Evolutionary conservation across 148 eudicot species (phyloP), one percentile per base, ranked within the genome.

Genomic region (Fagopyrum esculentum): DNA sequence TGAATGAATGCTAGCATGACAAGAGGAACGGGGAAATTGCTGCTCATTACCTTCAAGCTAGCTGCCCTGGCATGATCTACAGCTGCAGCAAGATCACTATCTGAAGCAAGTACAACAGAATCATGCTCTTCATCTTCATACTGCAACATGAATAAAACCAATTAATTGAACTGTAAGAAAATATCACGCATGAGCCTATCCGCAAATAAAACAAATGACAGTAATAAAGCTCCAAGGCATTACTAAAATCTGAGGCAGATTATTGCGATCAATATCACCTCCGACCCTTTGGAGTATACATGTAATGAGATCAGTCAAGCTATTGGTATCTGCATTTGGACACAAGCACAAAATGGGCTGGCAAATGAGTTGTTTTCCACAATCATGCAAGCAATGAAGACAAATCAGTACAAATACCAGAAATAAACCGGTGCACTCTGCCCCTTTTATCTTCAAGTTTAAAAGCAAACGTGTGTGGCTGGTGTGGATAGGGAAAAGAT

Each of bases 71-170:
- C 99, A 86, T 95, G 99, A 45, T 95, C 99, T 29, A 95, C 89
- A 69, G 99, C 99, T 56, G 99, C 99, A 75, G 74, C 84, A 82
- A 95, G 99, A 88, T 95, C 99, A 78, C 88, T 71, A 77, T 95
- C 94, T 9, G 92, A 82, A 81, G 92, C 99, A 71, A 92, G 89
- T 47, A 95, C 86, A 52, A 95, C 97, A 79, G 79, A 83, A 80
- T 95, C 99, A 49, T 84, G 78, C 77, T 95, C 99, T 86, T 95
- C 97, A 77, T 95, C 99, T 85, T 95, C 97, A 82, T 92, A 95
- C 99, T 95, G 74, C 82, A 83, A 71, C 45, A 55, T 26, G 66
- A 30, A 9, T 63, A 4, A 49, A 63, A 11, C 45, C 43, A 63
- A 29, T 63, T 29, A 63, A 29, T 30, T 63, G 4, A 29, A 30